Evolutionary conservation across 2,329 filamentous ascomycete genomes (phyloP).

Genomic region (Aspergillus carbonarius): DNA sequence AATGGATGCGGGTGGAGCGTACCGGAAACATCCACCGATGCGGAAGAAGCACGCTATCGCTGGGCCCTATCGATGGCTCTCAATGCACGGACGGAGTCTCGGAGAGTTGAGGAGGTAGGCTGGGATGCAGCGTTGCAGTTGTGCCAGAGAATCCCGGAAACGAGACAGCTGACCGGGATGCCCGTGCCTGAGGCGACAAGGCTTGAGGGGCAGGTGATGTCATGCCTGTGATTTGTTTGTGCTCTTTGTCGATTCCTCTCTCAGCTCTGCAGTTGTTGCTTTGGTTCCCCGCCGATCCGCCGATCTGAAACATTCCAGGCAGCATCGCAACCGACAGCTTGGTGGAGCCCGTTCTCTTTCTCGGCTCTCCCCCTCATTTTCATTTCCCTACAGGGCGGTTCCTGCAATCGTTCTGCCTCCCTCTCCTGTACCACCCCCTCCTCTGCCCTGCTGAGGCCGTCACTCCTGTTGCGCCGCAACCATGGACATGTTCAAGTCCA

Average conservation of each 20-base stretch:
- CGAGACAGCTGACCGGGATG: not conserved
- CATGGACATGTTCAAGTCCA: conserved; percentile 30
- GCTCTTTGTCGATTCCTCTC: not conserved
- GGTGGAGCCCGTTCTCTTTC: not conserved
- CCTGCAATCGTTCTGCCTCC: not conserved
- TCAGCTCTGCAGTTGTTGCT: not conserved
- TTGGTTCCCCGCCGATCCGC: not conserved
- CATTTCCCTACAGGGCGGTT: not conserved
- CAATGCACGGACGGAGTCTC: not conserved
- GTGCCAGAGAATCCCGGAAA: too few species aligned
- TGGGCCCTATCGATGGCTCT: not conserved
- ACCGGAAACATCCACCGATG: not conserved
- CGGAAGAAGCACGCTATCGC: not conserved
- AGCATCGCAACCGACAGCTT: conserved; percentile 1
- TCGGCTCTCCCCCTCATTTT: not conserved
- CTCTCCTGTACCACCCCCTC: not conserved
- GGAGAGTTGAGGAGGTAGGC: not conserved
- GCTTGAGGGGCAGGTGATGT: conserved; percentile 4
- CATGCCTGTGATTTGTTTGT: not conserved
- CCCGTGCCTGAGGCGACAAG: not conserved
- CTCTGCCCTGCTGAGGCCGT: not conserved
- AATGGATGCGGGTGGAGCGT: conserved; percentile 2
- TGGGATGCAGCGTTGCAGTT: too few species aligned
- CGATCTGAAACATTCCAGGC: conserved; percentile 4
- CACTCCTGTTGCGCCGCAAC: not conserved